Conservation (phyloP, 345 rosid species). For the Aquilaria malaccensis region DNA sequence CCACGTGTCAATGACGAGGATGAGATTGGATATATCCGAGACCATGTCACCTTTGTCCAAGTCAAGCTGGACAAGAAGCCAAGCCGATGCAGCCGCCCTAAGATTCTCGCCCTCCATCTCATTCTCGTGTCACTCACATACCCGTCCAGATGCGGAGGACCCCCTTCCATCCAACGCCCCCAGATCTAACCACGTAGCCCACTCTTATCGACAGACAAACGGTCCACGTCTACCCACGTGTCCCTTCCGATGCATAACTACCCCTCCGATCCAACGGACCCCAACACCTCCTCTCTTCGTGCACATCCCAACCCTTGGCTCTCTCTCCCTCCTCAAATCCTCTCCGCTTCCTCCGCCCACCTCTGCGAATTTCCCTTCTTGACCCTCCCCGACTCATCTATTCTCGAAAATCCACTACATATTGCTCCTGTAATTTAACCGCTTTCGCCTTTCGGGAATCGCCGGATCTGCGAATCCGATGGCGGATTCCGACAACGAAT, state of each 20-base stretch:
- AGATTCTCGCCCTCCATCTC: constrained; percentile 12
- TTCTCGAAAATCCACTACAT: background rate
- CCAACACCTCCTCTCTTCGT: constrained; percentile 13
- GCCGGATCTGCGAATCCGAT: constrained; percentile 16
- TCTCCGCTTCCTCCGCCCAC: constrained; percentile 8
- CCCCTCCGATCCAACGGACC: constrained; percentile 51
- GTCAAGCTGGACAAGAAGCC: constrained; percentile 12
- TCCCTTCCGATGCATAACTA: constrained; percentile 34
- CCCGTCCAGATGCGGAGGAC: background rate
- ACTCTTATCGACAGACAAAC: constrained; percentile 56
- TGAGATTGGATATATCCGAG: constrained; percentile 8
- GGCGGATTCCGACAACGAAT: constrained; percentile 78
- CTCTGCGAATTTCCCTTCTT: constrained; percentile 6
- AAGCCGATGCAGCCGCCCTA: constrained; percentile 24
- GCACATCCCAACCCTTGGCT: background rate
- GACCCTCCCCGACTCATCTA: background rate
- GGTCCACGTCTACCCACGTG: constrained; percentile 41
- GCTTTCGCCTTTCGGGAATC: too few species aligned
- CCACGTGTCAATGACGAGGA: constrained; percentile 9
- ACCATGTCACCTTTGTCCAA: constrained; percentile 7
- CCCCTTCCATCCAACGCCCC: constrained; percentile 24
- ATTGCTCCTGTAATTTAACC: background rate
- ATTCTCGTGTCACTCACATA: constrained; percentile 10
- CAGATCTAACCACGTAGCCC: constrained; percentile 10
- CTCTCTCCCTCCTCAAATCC: constrained; percentile 1